phyloP scores from a whole-genome alignment of 208 protist genomes.

The Crithidia thermophila region DNA sequence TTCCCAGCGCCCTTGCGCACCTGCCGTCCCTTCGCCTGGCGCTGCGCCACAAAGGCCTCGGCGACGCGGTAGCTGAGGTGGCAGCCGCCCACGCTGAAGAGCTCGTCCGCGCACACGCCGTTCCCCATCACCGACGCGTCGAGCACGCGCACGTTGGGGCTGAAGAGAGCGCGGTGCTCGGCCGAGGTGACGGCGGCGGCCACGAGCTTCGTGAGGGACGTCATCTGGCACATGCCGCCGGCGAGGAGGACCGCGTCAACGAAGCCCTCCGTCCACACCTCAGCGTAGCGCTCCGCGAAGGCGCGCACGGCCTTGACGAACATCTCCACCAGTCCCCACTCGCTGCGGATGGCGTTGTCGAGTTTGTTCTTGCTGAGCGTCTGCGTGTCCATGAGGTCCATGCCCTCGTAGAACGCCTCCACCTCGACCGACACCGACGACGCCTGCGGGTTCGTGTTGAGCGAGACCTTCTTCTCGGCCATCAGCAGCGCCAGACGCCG shows the following conservation, averaged over 20 bases:
- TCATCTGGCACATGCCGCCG: constrained; percentile 84
- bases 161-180: constrained; percentile 23
- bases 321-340: constrained; percentile 66
- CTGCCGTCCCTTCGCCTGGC: constrained; percentile 12
- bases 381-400: constrained; percentile 83
- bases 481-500: constrained; percentile 61
- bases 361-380: constrained; percentile 70
- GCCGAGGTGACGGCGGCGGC: constrained; percentile 32
- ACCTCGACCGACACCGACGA: constrained; percentile 73
- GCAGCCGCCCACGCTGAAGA: constrained; percentile 70
- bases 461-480: constrained; percentile 81
- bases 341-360: constrained; percentile 63
- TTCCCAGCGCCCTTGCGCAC: constrained; percentile 25
- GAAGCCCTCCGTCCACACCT: constrained; percentile 13
- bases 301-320: constrained; percentile 57
- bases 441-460: constrained; percentile 68
- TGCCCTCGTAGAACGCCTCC: constrained; percentile 89
- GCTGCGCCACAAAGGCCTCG: constrained; percentile 16
- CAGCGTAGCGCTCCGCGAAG: constrained; percentile 40
- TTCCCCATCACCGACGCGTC: constrained; percentile 46
- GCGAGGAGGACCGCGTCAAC: constrained; percentile 67
- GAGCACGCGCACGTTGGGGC: constrained; percentile 27
- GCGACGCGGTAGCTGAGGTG: constrained; percentile 67
- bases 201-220: constrained; percentile 49
- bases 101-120: constrained; percentile 65